Conservation (phyloP, 192 early-diverging fungal species). For the Globomyces pollinis-pini region DNA sequence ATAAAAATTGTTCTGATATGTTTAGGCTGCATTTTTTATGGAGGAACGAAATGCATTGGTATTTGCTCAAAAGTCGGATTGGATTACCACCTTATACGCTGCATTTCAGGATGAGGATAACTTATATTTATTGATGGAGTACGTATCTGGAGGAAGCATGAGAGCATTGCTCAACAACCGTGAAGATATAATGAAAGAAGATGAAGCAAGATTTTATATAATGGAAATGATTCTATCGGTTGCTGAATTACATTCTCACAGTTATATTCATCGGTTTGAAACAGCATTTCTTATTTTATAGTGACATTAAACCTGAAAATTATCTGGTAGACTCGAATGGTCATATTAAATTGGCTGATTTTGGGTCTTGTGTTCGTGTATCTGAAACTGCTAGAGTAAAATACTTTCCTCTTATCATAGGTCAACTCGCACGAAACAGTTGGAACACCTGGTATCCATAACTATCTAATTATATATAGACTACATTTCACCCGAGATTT, state of each 20-base stretch:
- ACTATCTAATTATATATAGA: no score
- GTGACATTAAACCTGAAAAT: slow-evolving; percentile 79
- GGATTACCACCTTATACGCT: slow-evolving; percentile 46
- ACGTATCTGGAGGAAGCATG: slow-evolving; percentile 61
- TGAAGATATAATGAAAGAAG: slow-evolving; percentile 41
- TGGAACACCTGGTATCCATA: no score
- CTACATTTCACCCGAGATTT: slow-evolving; percentile 93
- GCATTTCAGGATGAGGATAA: slow-evolving; percentile 54
- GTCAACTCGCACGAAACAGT: slow-evolving; percentile 53
- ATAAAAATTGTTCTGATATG: no score
- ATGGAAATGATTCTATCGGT: slow-evolving; percentile 66
- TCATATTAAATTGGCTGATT: slow-evolving; percentile 75
- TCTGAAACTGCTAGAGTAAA: slow-evolving; percentile 32
- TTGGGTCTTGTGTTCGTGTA: slow-evolving; percentile 69
- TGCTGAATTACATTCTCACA: slow-evolving; percentile 60
- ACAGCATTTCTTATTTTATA: slow-evolving; percentile 50
- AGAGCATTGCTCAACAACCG: slow-evolving; percentile 52
- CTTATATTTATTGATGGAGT: slow-evolving; percentile 54
- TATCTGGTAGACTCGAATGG: slow-evolving; percentile 65
- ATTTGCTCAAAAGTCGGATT: slow-evolving; percentile 39
- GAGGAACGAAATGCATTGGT: slow-evolving; percentile 74
- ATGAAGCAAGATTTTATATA: slow-evolving; percentile 68
- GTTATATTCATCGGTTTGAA: slow-evolving; percentile 60
- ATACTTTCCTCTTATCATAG: slow-evolving; percentile 12
- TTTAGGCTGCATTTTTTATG: slow-evolving; percentile 80